Conservation (phyloP, 306 rosid species). For the Vicia villosa region DNA sequence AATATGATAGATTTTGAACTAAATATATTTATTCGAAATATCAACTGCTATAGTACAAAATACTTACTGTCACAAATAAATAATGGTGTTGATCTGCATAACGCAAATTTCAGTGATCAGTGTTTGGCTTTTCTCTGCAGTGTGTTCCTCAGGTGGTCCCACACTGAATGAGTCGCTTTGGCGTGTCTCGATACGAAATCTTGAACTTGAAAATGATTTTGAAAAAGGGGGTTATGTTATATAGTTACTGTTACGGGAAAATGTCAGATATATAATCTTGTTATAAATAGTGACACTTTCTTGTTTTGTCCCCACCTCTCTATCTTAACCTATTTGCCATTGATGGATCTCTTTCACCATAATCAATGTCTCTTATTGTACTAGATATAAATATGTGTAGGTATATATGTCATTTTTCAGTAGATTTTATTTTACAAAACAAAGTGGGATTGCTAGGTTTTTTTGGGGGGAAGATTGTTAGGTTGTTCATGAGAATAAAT, state of each 20-base stretch:
- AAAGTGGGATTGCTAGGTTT: background rate
- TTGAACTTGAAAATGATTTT: conserved; percentile 27
- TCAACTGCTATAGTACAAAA: background rate
- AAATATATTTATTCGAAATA: background rate
- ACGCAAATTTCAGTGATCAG: conserved; percentile 36
- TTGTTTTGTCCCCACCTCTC: conserved; percentile 10
- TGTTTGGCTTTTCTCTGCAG: conserved; percentile 34
- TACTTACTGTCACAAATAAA: conserved; percentile 10
- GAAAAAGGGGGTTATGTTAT: background rate
- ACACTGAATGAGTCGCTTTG: conserved; percentile 17
- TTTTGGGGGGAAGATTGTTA: too few species aligned
- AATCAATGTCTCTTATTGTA: conserved; percentile 3
- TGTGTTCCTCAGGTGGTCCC: conserved; percentile 21
- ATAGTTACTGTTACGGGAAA: background rate
- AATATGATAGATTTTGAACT: background rate
- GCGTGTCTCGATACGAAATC: background rate
- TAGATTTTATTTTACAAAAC: conserved; percentile 3
- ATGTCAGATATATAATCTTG: conserved; percentile 24
- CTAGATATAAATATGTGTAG: background rate
- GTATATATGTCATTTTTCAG: background rate
- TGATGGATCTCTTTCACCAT: conserved; percentile 30
- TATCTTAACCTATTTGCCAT: background rate
- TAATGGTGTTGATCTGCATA: conserved; percentile 15
- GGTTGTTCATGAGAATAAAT: too few species aligned
- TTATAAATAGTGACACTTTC: conserved; percentile 32